Evolutionary conservation across 352 stramenopile species (phyloP), one percentile per base, ranked within the genome.

Genomic region (Plasmopara viticola): DNA sequence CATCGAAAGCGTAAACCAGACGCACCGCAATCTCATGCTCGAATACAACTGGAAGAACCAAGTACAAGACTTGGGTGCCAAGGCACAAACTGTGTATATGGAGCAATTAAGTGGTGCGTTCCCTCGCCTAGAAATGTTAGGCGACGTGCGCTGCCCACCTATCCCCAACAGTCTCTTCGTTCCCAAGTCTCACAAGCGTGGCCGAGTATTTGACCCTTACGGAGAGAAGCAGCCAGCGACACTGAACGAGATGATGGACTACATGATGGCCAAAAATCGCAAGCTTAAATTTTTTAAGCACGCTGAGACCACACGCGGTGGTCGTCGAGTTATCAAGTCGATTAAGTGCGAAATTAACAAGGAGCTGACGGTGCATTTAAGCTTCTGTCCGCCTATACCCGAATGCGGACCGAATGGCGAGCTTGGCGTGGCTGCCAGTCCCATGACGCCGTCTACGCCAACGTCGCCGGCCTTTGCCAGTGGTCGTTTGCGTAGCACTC

Each of bases 21-120:
- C 83, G n/a, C 83, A 94, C 55, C 78, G 78, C 46, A 94, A 94
- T 57, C 71, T 94, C 49, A 86, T 91, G 78, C 74, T 94, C 17
- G 83, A 94, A 73, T 94, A 91, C 43, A 80, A 94, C 55, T 94
- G 83, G 83, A 94, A 94, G 57, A 90, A 87, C 58, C 80, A 90
- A 43, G 83, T 94, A 43, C 83, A 91, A 59, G 80, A 94, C 46
- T 90, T 94, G 83, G 81, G 78, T 9, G 58, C 72, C 31, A 91
- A 91, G 57, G 80, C 80, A 17, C 78, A 90, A 56, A 82, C 84
- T 53, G 83, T 91, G 56, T 94, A 72, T 53, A 62, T 91, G 41
- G 78, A 89, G 51, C 79, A 91, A 53, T 69, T 91, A 34, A 66
- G 70, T 38, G 55, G 62, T 33, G 60, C 77, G 7, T 94, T 94